A percentile compares a stretch with the other conserved stretches of the same genome.
phyloP scores from a whole-genome alignment of 2,329 filamentous ascomycete genomes.

The Dactylonectria estremocensis region DNA sequence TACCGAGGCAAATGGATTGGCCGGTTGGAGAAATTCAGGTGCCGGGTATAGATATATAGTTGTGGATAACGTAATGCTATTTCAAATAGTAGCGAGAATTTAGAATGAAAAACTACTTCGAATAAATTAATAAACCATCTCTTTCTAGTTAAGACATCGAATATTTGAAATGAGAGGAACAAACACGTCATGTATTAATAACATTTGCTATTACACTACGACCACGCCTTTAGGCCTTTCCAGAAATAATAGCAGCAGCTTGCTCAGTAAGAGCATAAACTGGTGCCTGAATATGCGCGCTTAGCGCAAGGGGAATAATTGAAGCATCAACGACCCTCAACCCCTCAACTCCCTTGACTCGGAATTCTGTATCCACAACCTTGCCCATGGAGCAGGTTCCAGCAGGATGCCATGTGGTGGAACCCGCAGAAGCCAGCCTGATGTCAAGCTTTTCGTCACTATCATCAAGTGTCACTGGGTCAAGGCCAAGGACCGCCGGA shows the following conservation, averaged over 20 bases:
- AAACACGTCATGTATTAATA: too few species aligned
- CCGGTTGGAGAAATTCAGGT: constrained; percentile 11
- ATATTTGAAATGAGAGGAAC: too few species aligned
- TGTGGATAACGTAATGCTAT: too few species aligned
- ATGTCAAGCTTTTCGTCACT: constrained; percentile 42
- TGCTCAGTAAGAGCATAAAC: constrained; percentile 56
- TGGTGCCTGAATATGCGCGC: constrained; percentile 50
- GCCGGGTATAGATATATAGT: too few species aligned
- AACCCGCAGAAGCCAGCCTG: constrained; percentile 37
- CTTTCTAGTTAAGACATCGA: too few species aligned
- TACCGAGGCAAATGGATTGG: constrained; percentile 25
- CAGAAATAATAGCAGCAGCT: constrained; percentile 46
- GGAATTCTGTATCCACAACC: constrained; percentile 70
- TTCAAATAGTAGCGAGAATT: too few species aligned
- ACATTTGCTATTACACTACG: background rate
- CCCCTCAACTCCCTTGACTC: constrained; percentile 61
- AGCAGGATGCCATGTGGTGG: constrained; percentile 68
- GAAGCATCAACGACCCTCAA: constrained; percentile 55
- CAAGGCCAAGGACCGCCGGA: constrained; percentile 29
- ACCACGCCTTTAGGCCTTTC: constrained; percentile 13
- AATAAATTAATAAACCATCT: too few species aligned
- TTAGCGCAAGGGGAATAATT: constrained; percentile 50
- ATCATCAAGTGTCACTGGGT: constrained; percentile 37
- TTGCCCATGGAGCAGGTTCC: constrained; percentile 70
- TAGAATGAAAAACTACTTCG: too few species aligned